phyloP scores from a whole-genome alignment of 805 yeast genomes.

The Kodamaea leandrae region DNA sequence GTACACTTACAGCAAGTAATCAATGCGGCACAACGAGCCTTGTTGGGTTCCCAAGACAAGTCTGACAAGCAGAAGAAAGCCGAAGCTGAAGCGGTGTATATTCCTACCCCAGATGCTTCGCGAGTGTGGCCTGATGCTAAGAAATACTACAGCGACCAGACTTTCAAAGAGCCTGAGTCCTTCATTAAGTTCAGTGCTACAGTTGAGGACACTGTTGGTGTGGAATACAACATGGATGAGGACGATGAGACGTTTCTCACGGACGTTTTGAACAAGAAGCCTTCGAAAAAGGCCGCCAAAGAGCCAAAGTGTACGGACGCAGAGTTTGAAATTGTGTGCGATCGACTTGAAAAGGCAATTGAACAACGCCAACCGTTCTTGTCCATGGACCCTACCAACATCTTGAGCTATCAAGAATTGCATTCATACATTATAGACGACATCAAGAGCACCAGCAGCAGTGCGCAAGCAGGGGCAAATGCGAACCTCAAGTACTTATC shows the following conservation, averaged over 20 bases:
- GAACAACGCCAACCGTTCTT: slow-evolving; percentile 85
- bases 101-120: slow-evolving; percentile 97
- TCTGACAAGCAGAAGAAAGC: slow-evolving; percentile 7
- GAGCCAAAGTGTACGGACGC: slow-evolving; percentile 57
- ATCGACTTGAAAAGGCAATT: slow-evolving; percentile 70
- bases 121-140: slow-evolving; percentile 74
- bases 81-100: slow-evolving; percentile 48
- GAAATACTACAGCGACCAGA: slow-evolving; percentile 60
- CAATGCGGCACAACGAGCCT: slow-evolving; percentile 69
- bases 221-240: slow-evolving; percentile 88
- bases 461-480: slow-evolving; percentile 27
- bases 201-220: slow-evolving; percentile 91
- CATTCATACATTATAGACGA: slow-evolving; percentile 46
- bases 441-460: slow-evolving; percentile 23
- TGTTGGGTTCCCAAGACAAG: slow-evolving; percentile 42
- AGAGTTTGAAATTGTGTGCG: slow-evolving; percentile 79
- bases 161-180: slow-evolving; percentile 67
- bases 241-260: slow-evolving; percentile 68
- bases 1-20: slow-evolving; percentile 92
- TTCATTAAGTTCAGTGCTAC: slow-evolving; percentile 91
- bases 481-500: slow-evolving; percentile 40
- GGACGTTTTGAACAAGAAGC: slow-evolving; percentile 30
- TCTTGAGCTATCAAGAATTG: slow-evolving; percentile 68
- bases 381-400: slow-evolving; percentile 77
- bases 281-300: slow-evolving; percentile 24